Conservation (phyloP, 2,329 filamentous ascomycete genomes). For the Aspergillus melleus region DNA sequence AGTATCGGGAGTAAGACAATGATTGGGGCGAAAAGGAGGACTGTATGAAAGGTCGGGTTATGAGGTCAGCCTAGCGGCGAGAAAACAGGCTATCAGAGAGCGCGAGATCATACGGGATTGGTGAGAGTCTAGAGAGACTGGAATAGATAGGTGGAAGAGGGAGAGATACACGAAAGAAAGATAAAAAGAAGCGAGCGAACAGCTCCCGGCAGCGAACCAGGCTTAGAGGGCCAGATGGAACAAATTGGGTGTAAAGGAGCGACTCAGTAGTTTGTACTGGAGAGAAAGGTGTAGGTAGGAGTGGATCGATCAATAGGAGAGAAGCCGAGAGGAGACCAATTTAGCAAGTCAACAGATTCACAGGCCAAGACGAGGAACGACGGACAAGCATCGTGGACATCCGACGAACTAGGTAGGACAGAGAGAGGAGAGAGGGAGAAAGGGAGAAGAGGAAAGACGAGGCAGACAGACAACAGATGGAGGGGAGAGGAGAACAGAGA, state of each 20-base stretch:
- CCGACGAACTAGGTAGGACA: neutral
- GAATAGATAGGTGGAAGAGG: neutral
- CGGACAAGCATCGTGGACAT: slow-evolving; percentile 17
- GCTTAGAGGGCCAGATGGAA: slow-evolving; percentile 1
- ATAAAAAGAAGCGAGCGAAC: slow-evolving; percentile 9
- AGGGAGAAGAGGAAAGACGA: neutral
- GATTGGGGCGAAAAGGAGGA: neutral
- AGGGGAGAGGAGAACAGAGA: neutral
- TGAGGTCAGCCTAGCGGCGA: neutral
- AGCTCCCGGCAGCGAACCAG: slow-evolving; percentile 15
- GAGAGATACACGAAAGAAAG: neutral
- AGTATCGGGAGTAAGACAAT: neutral
- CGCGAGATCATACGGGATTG: neutral
- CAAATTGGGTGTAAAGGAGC: slow-evolving; percentile 19
- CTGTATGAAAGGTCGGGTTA: neutral
- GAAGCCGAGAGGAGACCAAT: slow-evolving; percentile 1
- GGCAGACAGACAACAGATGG: neutral
- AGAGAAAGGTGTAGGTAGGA: neutral
- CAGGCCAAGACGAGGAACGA: slow-evolving; percentile 12
- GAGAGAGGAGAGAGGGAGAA: slow-evolving; percentile 1
- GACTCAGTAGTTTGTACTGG: slow-evolving; percentile 9
- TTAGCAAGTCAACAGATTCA: slow-evolving; percentile 13
- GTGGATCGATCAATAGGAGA: neutral
- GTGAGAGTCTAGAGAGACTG: neutral
- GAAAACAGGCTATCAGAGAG: neutral